These are phyloP conservation scores for Cephalotrichum gorgonifer DNA, from an alignment of 2,329 filamentous ascomycete species.

Conservation along the genomic window DNA sequence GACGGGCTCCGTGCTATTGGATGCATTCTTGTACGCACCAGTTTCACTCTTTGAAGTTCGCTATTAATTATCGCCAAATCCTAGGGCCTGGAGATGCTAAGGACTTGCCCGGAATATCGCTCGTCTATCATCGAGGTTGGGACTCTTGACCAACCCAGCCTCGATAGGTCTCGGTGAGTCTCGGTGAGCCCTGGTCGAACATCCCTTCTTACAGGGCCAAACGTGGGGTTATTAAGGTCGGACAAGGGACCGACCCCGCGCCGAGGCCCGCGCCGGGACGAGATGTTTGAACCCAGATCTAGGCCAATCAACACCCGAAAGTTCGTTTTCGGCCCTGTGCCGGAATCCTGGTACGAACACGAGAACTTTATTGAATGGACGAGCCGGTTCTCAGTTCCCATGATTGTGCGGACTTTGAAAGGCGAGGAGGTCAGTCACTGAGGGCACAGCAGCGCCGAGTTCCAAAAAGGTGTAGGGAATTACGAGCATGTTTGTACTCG, in stretches of 20 bases:
- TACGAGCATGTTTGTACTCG: too few relatives aligned
- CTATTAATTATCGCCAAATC: too few relatives aligned
- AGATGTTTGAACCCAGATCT: not conserved
- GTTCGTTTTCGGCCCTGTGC: too few relatives aligned
- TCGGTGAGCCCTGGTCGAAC: not conserved
- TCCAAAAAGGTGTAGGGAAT: not conserved
- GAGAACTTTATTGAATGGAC: too few relatives aligned
- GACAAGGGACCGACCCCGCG: not conserved
- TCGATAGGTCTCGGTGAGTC: not conserved
- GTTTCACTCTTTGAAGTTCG: too few relatives aligned
- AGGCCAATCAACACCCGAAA: not conserved
- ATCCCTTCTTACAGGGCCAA: not conserved
- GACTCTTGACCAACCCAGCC: not conserved
- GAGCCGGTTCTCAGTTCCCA: not conserved
- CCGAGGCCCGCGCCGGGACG: not conserved
- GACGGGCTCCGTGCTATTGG: too few relatives aligned
- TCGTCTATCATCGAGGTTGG: too few relatives aligned
- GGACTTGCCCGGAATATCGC: too few relatives aligned
- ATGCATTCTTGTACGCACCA: too few relatives aligned
- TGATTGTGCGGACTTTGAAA: not conserved
- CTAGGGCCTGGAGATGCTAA: too few relatives aligned
- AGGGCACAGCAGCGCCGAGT: not conserved
- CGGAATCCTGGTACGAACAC: too few relatives aligned
- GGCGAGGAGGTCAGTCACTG: not conserved
- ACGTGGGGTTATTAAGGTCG: not conserved